Conservation (phyloP, 805 yeast species). For the Grigorovia yakushimaensis region DNA sequence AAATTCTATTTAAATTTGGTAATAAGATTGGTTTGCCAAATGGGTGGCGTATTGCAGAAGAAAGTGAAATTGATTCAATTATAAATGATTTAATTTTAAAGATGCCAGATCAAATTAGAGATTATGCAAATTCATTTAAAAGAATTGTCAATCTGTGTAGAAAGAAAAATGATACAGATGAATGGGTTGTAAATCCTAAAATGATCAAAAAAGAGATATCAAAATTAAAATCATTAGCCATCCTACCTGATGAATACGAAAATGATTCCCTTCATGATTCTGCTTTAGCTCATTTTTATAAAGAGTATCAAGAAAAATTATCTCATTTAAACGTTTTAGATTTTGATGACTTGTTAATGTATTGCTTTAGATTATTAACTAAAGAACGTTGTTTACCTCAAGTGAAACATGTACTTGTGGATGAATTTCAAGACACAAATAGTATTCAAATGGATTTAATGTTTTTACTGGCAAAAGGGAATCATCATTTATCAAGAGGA, state of each 20-base stretch:
- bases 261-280: slow-evolving; percentile 20
- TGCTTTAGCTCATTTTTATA: slow-evolving; percentile 36
- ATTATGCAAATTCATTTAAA: slow-evolving; percentile 21
- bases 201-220: slow-evolving; percentile 41
- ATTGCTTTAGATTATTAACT: slow-evolving; percentile 41
- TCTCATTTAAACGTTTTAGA: slow-evolving; percentile 42
- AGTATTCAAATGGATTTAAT: slow-evolving; percentile 63
- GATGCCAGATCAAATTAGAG: slow-evolving; percentile 27
- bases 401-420: slow-evolving; percentile 69
- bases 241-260: slow-evolving; percentile 34
- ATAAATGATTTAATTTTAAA: slow-evolving; percentile 30
- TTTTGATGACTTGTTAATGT: slow-evolving; percentile 73
- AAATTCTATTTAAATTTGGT: slow-evolving; percentile 51
- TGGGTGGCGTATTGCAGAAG: slow-evolving; percentile 51
- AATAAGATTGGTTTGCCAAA: slow-evolving; percentile 33
- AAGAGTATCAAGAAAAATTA: slow-evolving; percentile 43
- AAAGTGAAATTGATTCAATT: slow-evolving; percentile 41
- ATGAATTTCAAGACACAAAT: slow-evolving; percentile 92
- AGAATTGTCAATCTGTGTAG: slow-evolving; percentile 24
- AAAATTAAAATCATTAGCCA: slow-evolving; percentile 44
- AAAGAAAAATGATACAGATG: slow-evolving; percentile 14
- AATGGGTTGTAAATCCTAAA: slow-evolving; percentile 34
- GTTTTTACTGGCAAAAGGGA: slow-evolving; percentile 38
- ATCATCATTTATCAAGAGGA: slow-evolving; percentile 35
- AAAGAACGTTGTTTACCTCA: slow-evolving; percentile 35